Conservation (phyloP, 2,329 filamentous ascomycete species). For the Colletotrichum spaethianum region DNA sequence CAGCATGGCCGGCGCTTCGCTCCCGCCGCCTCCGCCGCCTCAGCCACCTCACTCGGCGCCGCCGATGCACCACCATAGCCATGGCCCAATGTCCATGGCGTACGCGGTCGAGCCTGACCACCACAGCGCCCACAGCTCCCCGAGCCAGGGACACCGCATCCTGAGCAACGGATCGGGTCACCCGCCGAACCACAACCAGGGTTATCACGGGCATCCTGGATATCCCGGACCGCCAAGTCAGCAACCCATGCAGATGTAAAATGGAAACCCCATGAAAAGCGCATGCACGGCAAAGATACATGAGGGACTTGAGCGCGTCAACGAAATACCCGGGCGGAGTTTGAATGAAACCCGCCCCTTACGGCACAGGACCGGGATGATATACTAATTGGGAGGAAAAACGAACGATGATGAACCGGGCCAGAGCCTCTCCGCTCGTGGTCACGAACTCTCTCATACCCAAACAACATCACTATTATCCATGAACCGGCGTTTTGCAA, state of each 20-base stretch:
- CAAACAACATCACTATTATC: constrained; percentile 9
- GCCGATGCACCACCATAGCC: constrained; percentile 14
- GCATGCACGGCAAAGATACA: background rate
- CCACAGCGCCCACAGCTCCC: constrained; percentile 35
- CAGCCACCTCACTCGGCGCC: constrained; percentile 8
- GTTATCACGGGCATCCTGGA: constrained; percentile 21
- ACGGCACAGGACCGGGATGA: background rate
- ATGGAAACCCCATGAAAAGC: background rate
- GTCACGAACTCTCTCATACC: constrained; percentile 9
- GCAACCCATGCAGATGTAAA: constrained; percentile 28
- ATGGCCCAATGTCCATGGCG: constrained; percentile 32
- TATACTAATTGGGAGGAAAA: constrained; percentile 6
- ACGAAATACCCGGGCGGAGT: background rate
- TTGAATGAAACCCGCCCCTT: background rate
- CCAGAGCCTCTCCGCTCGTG: background rate
- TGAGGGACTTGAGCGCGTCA: background rate
- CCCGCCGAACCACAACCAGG: constrained; percentile 8
- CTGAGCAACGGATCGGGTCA: constrained; percentile 23
- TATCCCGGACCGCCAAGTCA: background rate
- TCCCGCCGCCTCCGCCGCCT: constrained; percentile 14
- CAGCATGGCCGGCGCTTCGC: constrained; percentile 43
- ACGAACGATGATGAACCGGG: constrained; percentile 15
- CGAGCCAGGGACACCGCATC: constrained; percentile 24
- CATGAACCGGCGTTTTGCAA: constrained; percentile 39
- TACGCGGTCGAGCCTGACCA: constrained; percentile 28